Conservation (phyloP, 1,284 basidiomycete genomes). For the Ustilago vetiveriae region DNA sequence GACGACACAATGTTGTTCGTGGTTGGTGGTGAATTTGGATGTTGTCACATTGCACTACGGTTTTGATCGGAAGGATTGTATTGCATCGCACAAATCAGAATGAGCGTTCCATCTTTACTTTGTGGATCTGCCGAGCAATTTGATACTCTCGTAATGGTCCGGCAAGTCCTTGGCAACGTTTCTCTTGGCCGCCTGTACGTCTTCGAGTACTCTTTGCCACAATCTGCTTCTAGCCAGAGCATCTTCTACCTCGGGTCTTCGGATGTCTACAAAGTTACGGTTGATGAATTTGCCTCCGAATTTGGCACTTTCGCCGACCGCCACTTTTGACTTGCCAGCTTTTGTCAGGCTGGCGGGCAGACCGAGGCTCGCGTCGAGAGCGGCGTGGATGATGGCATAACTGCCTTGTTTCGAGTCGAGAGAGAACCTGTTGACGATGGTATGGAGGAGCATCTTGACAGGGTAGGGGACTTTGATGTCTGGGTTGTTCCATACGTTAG, state of each 20-base stretch:
- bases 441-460: slow-evolving; percentile 6
- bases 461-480: slow-evolving; percentile 5
- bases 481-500: slow-evolving; percentile 51
- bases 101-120: too few relatives aligned
- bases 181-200: slow-evolving; percentile 26
- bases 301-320: slow-evolving; percentile 35
- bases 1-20: too few relatives aligned
- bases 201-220: slow-evolving; percentile 11
- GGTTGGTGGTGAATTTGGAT: too few relatives aligned
- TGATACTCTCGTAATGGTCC: slow-evolving; percentile 33
- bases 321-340: slow-evolving; percentile 4
- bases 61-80: too few relatives aligned
- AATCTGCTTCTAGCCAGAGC: slow-evolving; percentile 28
- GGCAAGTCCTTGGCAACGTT: slow-evolving; percentile 27
- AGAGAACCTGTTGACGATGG: slow-evolving; percentile 5
- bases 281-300: slow-evolving; percentile 56
- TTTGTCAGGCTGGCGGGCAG: slow-evolving; percentile 20
- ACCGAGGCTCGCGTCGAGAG: slow-evolving; percentile 41
- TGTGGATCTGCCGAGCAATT: slow-evolving; percentile 9
- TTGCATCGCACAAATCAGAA: too few relatives aligned
- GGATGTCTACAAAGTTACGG: slow-evolving; percentile 25
- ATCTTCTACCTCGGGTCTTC: slow-evolving; percentile 53
- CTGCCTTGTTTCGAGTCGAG: slow-evolving; percentile 46
- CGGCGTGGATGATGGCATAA: slow-evolving; percentile 46
- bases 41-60: too few relatives aligned